These are phyloP conservation scores for Arthrobotrys musiformis DNA, from an alignment of 2,329 filamentous ascomycete species.

Conservation along the genomic window DNA sequence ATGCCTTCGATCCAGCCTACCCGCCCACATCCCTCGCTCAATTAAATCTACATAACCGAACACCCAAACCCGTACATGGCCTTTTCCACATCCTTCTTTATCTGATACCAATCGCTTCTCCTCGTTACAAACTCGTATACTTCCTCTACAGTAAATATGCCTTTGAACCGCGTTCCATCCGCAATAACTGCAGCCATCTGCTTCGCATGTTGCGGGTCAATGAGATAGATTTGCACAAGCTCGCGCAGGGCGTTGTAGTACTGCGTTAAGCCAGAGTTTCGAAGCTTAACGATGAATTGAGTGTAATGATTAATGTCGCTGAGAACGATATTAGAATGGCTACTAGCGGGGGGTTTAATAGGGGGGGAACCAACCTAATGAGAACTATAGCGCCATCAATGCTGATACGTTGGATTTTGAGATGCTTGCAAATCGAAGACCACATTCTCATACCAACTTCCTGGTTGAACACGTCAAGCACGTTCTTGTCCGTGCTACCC, in stretches of 20 bases:
- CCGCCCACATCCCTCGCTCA: not conserved
- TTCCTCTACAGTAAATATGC: slow-evolving; percentile 93
- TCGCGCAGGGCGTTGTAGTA: slow-evolving; percentile 94
- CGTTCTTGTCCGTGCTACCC: slow-evolving; percentile 95
- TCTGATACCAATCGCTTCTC: slow-evolving; percentile 92
- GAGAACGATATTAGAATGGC: not conserved
- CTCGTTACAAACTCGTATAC: slow-evolving; percentile 97
- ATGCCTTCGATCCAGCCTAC: not conserved
- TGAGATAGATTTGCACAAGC: slow-evolving; percentile 93
- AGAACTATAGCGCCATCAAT: slow-evolving; percentile 89
- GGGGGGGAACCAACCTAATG: slow-evolving; percentile 70
- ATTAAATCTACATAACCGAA: slow-evolving; percentile 74
- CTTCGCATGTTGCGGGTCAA: slow-evolving; percentile 85
- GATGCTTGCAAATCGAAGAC: slow-evolving; percentile 90
- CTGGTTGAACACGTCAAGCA: slow-evolving; percentile 98
- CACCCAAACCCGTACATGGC: slow-evolving; percentile 98
- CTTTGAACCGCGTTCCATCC: slow-evolving; percentile 86
- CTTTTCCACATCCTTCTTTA: slow-evolving; percentile 87
- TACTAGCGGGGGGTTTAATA: not conserved
- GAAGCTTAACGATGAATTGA: slow-evolving; percentile 81
- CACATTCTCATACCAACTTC: slow-evolving; percentile 95
- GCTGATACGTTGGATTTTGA: slow-evolving; percentile 93
- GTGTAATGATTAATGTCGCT: slow-evolving; percentile 97
- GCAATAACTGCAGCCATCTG: slow-evolving; percentile 96
- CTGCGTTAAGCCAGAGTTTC: slow-evolving; percentile 82